A percentile compares a stretch with the other conserved stretches of the same genome.
Conservation (phyloP, 306 rosid genomes). For the Spatholobus suberectus region DNA sequence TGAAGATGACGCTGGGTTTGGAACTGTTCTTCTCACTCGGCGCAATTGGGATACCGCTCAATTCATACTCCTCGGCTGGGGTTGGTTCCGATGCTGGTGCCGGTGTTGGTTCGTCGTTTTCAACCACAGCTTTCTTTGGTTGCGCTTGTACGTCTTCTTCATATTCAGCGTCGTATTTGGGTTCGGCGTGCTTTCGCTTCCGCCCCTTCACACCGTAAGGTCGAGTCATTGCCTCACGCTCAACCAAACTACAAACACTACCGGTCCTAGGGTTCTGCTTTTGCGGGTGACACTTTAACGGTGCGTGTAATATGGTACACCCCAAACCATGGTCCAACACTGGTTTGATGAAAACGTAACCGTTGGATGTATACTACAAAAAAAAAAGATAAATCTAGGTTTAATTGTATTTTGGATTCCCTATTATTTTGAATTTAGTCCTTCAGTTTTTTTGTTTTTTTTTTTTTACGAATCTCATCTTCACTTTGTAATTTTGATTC, state of each 20-base stretch:
- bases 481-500: no score
- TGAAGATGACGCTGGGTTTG: constrained; percentile 60
- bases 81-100: neutral
- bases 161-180: constrained; percentile 1
- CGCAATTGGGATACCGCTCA: constrained; percentile 38
- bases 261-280: neutral
- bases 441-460: no score
- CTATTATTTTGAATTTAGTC: no score
- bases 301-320: no score
- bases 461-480: no score
- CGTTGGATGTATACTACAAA: no score
- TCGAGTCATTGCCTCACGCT: constrained; percentile 22
- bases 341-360: no score
- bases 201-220: constrained; percentile 34
- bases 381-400: no score
- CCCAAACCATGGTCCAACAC: no score
- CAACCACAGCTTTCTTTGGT: neutral
- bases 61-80: neutral
- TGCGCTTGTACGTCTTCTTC: neutral
- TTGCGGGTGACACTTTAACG: neutral
- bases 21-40: neutral
- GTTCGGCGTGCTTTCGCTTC: constrained; percentile 18
- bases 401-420: no score
- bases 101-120: neutral
- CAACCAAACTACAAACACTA: neutral